Evolutionary conservation across 257 asterid species (phyloP).

Genomic region (Buddleja alternifolia): DNA sequence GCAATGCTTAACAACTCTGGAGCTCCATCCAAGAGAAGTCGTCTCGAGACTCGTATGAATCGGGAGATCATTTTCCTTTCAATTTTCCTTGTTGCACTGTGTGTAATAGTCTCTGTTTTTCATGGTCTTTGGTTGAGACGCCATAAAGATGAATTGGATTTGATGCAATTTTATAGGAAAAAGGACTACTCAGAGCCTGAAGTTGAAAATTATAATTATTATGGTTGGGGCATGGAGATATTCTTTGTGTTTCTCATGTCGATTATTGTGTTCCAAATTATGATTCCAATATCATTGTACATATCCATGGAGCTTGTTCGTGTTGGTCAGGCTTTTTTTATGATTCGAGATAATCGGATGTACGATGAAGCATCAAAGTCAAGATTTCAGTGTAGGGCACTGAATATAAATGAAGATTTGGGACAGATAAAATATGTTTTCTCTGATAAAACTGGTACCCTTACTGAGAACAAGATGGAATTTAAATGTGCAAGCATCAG

Average conservation of each 20-base stretch:
- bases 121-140: conserved; percentile 77
- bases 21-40: conserved; percentile 77
- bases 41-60: conserved; percentile 70
- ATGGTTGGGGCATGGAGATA: conserved; percentile 72
- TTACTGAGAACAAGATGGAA: conserved; percentile 90
- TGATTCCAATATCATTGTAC: conserved; percentile 83
- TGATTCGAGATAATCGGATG: conserved; percentile 65
- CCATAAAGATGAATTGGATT: conserved; percentile 57
- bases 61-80: conserved; percentile 69
- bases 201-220: conserved; percentile 55
- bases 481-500: conserved; percentile 76
- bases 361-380: conserved; percentile 61
- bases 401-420: conserved; percentile 78
- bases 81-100: conserved; percentile 55
- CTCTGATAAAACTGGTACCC: conserved; percentile 83
- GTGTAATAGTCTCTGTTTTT: conserved; percentile 52
- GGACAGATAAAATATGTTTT: conserved; percentile 80
- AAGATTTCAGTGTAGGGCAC: conserved; percentile 74
- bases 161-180: conserved; percentile 63
- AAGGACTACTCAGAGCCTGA: conserved; percentile 49
- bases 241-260: conserved; percentile 75
- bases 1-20: conserved; percentile 86
- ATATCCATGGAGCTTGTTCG: conserved; percentile 91
- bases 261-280: conserved; percentile 75
- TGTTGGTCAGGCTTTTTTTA: conserved; percentile 83